A percentile compares a stretch with the other conserved stretches of the same genome.
Conservation (phyloP, 164 flowering plant genomes). For the Umbellularia californica region DNA sequence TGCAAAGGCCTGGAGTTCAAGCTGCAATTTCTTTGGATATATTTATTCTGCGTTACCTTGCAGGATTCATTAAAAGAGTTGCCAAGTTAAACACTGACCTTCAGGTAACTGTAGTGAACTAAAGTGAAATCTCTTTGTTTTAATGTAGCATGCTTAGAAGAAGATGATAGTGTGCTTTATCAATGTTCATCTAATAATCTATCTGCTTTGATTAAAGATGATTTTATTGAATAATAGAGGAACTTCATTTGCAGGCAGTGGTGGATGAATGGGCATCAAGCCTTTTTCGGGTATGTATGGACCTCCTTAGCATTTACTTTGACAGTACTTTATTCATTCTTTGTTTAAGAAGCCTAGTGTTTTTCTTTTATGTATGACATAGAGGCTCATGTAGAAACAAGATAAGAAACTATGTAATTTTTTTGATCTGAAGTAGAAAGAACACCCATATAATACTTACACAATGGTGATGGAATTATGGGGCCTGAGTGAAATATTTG, state of each 20-base stretch:
- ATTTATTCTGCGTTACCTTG: constrained; percentile 67
- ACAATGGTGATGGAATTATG: not conserved
- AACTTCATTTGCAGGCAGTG: constrained; percentile 61
- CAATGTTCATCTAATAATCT: not conserved
- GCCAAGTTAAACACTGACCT: constrained; percentile 90
- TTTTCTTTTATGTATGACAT: not conserved
- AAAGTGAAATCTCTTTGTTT: not conserved
- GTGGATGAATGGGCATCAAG: constrained; percentile 99
- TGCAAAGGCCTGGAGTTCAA: constrained; percentile 97
- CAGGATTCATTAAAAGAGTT: constrained; percentile 54
- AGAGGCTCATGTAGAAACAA: not conserved
- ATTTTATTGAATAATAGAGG: constrained; percentile 7
- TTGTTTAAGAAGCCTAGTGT: not conserved
- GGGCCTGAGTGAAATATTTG: not conserved
- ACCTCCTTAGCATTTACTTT: too few relatives aligned
- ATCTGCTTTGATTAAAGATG: constrained; percentile 2
- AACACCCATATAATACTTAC: not conserved
- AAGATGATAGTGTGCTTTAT: constrained; percentile 1
- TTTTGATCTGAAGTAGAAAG: not conserved
- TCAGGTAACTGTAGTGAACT: constrained; percentile 44
- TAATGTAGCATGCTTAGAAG: not conserved
- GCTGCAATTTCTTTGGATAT: constrained; percentile 92
- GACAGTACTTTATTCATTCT: too few relatives aligned
- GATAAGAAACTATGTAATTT: not conserved
- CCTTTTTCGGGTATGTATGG: constrained; percentile 89